Base-by-base conservation (phyloP, 2,329 filamentous ascomycete genomes). In the Blastomyces emzantsi region DNA sequence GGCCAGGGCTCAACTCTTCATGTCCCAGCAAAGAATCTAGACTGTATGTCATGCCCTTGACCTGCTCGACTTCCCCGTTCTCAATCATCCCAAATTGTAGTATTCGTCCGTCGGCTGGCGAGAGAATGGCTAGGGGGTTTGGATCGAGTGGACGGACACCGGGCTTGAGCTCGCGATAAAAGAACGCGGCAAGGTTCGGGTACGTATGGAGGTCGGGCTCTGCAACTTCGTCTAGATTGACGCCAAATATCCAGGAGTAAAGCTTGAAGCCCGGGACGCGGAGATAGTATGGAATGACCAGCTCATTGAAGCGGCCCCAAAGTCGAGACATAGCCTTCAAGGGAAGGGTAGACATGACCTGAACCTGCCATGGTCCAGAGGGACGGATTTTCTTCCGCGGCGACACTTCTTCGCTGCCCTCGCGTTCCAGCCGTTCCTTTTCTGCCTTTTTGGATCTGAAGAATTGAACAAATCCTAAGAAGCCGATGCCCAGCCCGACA, bases 11-110 rank as follows among this genome's bases (percentile, higher is more conserved):
- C 73, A 70, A 87, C 76, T 76, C 84, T 67, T 74, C 75, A 68
- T 67, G 86, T 61, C 94, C 94, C 1, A 99, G 83, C 1, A 99
- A 83, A 8, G 94, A 92, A 73, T 99, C 94, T 62, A 99, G 84
- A 68, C 88, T 96, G 77, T 99, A 99, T 0, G 94, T 99, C 83
- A 99, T 94, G 65, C 94, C 94, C 78, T 99, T 99, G 67, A 99
- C 93, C 78, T 99, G 94, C 75, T 99, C 94, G 54, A 99, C 95
- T 72, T 97, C 91, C 58, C 93, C 92, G 70, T 92, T 87, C 71
- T 95, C 89, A 64, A 99, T 97, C 69, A 87, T 87, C 13, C 94
- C 94, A 70, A 92, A 97, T 71, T 97, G 93, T 33, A 99, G 84
- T 56, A 99, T 84, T 67, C 89, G 89, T 57, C 94, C 94, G 74